Percentiles rank a stretch among this genome's conserved stretches.
These are phyloP conservation scores for Spongispora temasekensis DNA, from an alignment of 1,284 basidiomycete species.

Conservation along the genomic window DNA sequence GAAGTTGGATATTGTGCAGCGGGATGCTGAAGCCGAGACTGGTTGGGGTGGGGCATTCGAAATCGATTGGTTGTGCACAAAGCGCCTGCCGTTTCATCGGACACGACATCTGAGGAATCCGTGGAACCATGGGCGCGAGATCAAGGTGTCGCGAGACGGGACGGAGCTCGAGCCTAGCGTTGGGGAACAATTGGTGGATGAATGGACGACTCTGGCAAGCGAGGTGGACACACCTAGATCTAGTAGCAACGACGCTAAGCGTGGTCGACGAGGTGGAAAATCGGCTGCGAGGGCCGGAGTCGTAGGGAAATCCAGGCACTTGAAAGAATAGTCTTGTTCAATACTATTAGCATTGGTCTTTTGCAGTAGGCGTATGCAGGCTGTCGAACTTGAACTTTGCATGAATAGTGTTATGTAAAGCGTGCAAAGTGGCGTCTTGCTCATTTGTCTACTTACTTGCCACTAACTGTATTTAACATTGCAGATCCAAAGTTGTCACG, in stretches of 20 bases:
- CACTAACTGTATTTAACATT: too few species aligned
- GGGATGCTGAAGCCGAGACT: conserved; percentile 32
- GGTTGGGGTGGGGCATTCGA: conserved; percentile 78
- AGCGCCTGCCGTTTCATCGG: conserved; percentile 74
- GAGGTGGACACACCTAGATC: too few species aligned
- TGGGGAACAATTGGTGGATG: conserved; percentile 70
- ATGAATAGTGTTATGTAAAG: too few species aligned
- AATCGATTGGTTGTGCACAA: conserved; percentile 82
- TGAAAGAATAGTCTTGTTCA: neutral
- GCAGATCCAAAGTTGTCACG: too few species aligned
- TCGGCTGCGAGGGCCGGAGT: neutral
- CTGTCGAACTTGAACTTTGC: too few species aligned
- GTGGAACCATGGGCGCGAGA: conserved; percentile 90
- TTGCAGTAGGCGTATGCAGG: too few species aligned
- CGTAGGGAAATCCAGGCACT: neutral
- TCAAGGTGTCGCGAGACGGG: conserved; percentile 91
- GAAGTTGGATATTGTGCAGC: neutral
- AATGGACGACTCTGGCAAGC: conserved; percentile 60
- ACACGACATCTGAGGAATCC: conserved; percentile 85
- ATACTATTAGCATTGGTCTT: too few species aligned
- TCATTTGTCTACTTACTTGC: too few species aligned
- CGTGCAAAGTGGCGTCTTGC: too few species aligned
- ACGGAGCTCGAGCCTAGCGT: conserved; percentile 89
- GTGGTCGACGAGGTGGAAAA: conserved; percentile 4
- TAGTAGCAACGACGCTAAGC: conserved; percentile 9